These are phyloP conservation scores for Krasilnikovozyma curviuscula DNA, from an alignment of 768 basidiomycete species.

Conservation along the genomic window DNA sequence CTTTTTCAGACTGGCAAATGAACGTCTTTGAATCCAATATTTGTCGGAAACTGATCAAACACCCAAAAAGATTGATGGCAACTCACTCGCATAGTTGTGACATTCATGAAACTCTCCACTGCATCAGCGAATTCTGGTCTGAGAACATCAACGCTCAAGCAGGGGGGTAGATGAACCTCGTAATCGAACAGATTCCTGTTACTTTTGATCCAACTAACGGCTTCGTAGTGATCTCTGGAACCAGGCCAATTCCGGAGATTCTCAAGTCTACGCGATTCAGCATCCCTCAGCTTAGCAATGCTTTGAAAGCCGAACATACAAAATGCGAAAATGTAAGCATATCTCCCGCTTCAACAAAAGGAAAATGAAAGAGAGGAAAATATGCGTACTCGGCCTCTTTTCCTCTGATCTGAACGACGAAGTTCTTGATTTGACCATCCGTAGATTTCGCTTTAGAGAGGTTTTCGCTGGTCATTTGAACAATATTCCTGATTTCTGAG, in stretches of 20 bases:
- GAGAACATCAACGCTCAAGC: constrained; percentile 50
- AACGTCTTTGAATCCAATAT: constrained; percentile 40
- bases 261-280: not conserved
- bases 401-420: too few species aligned
- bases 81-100: constrained; percentile 44
- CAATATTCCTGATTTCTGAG: too few species aligned
- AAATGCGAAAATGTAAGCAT: too few species aligned
- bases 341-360: too few species aligned
- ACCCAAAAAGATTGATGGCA: too few species aligned
- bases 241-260: constrained; percentile 6
- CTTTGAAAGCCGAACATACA: too few species aligned
- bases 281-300: not conserved
- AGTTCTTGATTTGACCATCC: too few species aligned
- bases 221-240: constrained; percentile 37
- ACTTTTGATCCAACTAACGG: constrained; percentile 51
- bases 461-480: too few species aligned
- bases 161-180: constrained; percentile 70
- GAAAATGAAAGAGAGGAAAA: too few species aligned
- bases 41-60: not conserved
- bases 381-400: too few species aligned
- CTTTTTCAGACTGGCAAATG: constrained; percentile 62
- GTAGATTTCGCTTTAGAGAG: too few species aligned
- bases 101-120: constrained; percentile 52
- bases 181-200: constrained; percentile 50
- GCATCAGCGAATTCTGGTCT: constrained; percentile 43